Evolutionary conservation across 768 basidiomycete genomes (phyloP).

Genomic region (Termitomyces sp.): DNA sequence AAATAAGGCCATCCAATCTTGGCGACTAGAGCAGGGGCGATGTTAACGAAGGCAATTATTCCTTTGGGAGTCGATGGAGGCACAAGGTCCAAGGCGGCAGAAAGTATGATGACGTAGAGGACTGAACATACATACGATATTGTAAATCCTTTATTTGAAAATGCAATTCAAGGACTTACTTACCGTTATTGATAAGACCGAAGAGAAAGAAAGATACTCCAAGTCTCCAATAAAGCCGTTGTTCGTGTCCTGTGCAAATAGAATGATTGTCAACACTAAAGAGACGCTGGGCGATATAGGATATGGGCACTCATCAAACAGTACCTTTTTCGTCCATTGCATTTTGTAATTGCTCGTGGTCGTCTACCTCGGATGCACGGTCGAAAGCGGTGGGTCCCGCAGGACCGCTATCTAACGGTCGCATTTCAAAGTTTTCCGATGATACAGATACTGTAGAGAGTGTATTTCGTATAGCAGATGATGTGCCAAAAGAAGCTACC

Average conservation of each 20-base stretch:
- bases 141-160: slow-evolving; percentile 4
- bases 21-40: slow-evolving; percentile 78
- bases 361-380: not conserved
- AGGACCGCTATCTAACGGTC: not conserved
- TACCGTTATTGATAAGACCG: slow-evolving; percentile 90
- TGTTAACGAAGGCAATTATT: slow-evolving; percentile 93
- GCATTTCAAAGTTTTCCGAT: slow-evolving; percentile 2
- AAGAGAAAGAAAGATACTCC: slow-evolving; percentile 82
- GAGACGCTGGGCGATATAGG: not conserved
- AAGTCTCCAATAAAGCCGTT: slow-evolving; percentile 29
- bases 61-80: slow-evolving; percentile 91
- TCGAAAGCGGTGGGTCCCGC: not conserved
- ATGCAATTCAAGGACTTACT: slow-evolving; percentile 27
- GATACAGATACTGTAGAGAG: not conserved
- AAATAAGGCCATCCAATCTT: slow-evolving; percentile 93
- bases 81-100: slow-evolving; percentile 92
- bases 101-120: slow-evolving; percentile 93
- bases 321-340: slow-evolving; percentile 8
- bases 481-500: not conserved
- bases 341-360: not conserved
- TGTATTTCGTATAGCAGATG: not conserved
- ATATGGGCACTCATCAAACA: not conserved
- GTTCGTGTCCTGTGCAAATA: slow-evolving; percentile 7
- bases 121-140: slow-evolving; percentile 37
- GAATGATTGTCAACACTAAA: not conserved